Evolutionary conservation across 2,329 filamentous ascomycete species (phyloP).

Genomic region (Aspergillus sp.): DNA sequence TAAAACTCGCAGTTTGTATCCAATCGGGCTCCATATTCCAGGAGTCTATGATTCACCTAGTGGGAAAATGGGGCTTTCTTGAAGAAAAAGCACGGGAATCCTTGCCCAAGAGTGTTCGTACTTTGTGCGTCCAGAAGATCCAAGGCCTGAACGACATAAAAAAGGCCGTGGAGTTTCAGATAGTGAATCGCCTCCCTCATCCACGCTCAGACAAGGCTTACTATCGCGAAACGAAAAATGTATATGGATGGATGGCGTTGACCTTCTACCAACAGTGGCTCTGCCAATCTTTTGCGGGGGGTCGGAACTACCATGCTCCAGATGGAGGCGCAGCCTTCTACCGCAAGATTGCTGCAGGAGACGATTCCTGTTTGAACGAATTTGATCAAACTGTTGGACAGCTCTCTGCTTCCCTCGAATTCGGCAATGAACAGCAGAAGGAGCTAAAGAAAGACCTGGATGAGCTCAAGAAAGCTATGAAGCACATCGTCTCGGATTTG

Average conservation of each 20-base stretch:
- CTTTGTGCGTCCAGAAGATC: conserved; percentile 25
- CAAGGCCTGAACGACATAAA: conserved; percentile 25
- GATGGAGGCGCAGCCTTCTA: conserved; percentile 53
- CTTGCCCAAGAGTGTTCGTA: conserved; percentile 20
- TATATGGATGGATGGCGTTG: conserved; percentile 12
- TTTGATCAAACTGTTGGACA: conserved; percentile 26
- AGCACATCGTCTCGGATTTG: conserved; percentile 31
- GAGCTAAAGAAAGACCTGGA: conserved; percentile 20
- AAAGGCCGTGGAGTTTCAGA: conserved; percentile 26
- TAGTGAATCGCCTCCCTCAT: conserved; percentile 28
- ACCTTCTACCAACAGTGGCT: conserved; percentile 44
- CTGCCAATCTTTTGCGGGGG: conserved; percentile 39
- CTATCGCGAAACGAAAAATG: neutral
- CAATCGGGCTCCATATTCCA: conserved; percentile 42
- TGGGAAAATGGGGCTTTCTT: conserved; percentile 31
- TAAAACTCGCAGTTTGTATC: conserved; percentile 47
- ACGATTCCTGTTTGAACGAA: conserved; percentile 44
- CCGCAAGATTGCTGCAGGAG: conserved; percentile 38
- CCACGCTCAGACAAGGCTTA: neutral
- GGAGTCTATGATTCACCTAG: conserved; percentile 31
- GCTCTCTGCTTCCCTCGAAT: conserved; percentile 26
- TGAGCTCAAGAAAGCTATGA: conserved; percentile 43
- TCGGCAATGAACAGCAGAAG: conserved; percentile 24
- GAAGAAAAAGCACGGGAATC: conserved; percentile 14
- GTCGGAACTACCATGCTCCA: conserved; percentile 35